Conservation (phyloP, 352 stramenopile species). For the Hyaloperonospora arabidopsidis region DNA sequence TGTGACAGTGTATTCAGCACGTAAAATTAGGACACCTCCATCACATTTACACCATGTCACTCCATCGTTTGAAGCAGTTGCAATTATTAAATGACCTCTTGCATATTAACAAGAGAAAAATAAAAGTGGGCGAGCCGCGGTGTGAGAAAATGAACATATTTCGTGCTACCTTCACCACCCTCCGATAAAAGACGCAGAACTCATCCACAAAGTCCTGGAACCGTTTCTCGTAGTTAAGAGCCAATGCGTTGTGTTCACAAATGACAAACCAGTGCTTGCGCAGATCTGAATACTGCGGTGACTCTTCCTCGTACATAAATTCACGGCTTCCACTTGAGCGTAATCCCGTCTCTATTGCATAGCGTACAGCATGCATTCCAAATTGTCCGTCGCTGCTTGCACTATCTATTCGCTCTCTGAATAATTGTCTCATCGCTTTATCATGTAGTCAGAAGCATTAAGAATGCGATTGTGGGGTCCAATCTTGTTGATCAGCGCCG, state of each 20-base stretch:
- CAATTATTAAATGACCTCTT: slow-evolving; percentile 24
- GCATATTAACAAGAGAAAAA: slow-evolving; percentile 44
- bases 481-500: no score
- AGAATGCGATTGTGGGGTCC: no score
- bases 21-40: slow-evolving; percentile 53
- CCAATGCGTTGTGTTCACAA: slow-evolving; percentile 44
- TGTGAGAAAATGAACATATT: slow-evolving; percentile 26
- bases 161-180: not conserved
- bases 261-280: slow-evolving; percentile 39
- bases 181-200: slow-evolving; percentile 21
- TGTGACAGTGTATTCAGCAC: slow-evolving; percentile 45
- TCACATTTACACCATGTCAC: slow-evolving; percentile 24
- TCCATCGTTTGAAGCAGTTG: slow-evolving; percentile 32
- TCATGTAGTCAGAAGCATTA: no score
- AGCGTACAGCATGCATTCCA: slow-evolving; percentile 37
- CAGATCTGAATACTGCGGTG: slow-evolving; percentile 39
- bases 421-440: no score
- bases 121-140: slow-evolving; percentile 33
- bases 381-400: slow-evolving; percentile 40
- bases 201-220: slow-evolving; percentile 45
- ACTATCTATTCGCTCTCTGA: slow-evolving; percentile 34
- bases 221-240: slow-evolving; percentile 42
- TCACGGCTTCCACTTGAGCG: slow-evolving; percentile 41
- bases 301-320: slow-evolving; percentile 40
- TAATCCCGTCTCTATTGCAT: slow-evolving; percentile 31